Base-by-base conservation (phyloP, 441 rosid species). In the Bocquillonia castaneifolia region DNA sequence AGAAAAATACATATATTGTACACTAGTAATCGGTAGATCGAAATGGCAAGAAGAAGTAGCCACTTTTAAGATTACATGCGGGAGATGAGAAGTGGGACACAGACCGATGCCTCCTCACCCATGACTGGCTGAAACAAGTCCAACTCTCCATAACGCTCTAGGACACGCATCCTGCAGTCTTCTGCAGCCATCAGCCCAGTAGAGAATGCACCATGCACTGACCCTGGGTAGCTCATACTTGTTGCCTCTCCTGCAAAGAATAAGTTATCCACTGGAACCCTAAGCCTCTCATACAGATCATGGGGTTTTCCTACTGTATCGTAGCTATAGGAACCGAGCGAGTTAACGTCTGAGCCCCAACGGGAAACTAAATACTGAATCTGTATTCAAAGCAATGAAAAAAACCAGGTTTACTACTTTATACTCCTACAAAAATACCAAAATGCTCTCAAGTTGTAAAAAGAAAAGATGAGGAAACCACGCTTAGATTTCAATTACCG, bases 161-260 rank as follows among this genome's bases (percentile, higher is more conserved):
- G 79, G 58, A 90, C 92, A 1, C 96, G 97, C 97, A 92, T 90
- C 81, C 97, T 80, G 82, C 97, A 94, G 67, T 82, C 97, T 73
- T 94, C 94, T 0, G 93, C 97, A 23, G 97, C 98, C 86, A 86
- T 75, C 76, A 88, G 44, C 39, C 98, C 98, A 0, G 96, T 92
- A 2, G 96, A 84, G 78, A 74, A 94, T 14, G 99, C 99, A 32
- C 97, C 99, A 22, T 92, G 99, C 51, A 90, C 92, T 13, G 96
- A 94, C 22, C 97, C 97, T 0, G 97, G 92, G 79, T 75, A 88
- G 82, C 79, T 83, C 69, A 68, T 39, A 64, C 98, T 94, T 5
- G 97, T 88, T 22, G 98, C 99, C 82, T 94, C 99, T 57, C 99
- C 98, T 0, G 98, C 98, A 83, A 94, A 94, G 88, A 94, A 94